Conservation (phyloP, 1,139 yeast species). For the Yamadazyma kanchanaburiensis region DNA sequence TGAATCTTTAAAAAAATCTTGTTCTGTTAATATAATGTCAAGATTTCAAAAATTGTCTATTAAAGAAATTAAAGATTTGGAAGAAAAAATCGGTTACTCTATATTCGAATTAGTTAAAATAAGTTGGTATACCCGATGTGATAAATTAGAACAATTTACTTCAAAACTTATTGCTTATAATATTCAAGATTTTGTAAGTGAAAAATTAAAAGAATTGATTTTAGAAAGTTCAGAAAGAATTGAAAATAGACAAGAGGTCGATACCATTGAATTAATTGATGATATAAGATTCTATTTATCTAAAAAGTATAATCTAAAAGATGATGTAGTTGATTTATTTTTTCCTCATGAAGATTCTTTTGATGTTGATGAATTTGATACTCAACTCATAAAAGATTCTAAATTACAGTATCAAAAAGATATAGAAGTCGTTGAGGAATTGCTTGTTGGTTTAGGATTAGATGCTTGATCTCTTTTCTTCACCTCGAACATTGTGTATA, state of each 20-base stretch:
- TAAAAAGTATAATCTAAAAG: constrained; percentile 41
- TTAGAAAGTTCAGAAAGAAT: constrained; percentile 56
- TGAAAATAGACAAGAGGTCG: constrained; percentile 62
- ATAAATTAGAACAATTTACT: constrained; percentile 60
- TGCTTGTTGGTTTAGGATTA: constrained; percentile 39
- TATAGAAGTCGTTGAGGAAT: constrained; percentile 39
- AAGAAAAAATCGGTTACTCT: constrained; percentile 25
- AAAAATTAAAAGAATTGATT: constrained; percentile 22
- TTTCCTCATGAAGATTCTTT: constrained; percentile 21
- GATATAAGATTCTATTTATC: constrained; percentile 67
- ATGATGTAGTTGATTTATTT: constrained; percentile 25
- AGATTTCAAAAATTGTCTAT: constrained; percentile 19
- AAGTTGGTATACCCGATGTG: constrained; percentile 67
- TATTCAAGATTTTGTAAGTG: constrained; percentile 32
- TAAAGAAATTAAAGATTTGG: constrained; percentile 18
- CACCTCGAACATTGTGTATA: constrained; percentile 13
- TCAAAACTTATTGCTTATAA: constrained; percentile 58
- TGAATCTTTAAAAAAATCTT: constrained; percentile 62
- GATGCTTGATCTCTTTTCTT: constrained; percentile 39
- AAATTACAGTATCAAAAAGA: constrained; percentile 25
- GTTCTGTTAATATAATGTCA: constrained; percentile 58
- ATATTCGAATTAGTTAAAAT: constrained; percentile 57
- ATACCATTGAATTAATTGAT: constrained; percentile 75
- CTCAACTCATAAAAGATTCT: constrained; percentile 29
- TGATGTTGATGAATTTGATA: constrained; percentile 24